A percentile compares a stretch with the other conserved stretches of the same genome.
Evolutionary conservation across 495 filamentous ascomycete species (phyloP).

Genomic region (Parmelia sp.): DNA sequence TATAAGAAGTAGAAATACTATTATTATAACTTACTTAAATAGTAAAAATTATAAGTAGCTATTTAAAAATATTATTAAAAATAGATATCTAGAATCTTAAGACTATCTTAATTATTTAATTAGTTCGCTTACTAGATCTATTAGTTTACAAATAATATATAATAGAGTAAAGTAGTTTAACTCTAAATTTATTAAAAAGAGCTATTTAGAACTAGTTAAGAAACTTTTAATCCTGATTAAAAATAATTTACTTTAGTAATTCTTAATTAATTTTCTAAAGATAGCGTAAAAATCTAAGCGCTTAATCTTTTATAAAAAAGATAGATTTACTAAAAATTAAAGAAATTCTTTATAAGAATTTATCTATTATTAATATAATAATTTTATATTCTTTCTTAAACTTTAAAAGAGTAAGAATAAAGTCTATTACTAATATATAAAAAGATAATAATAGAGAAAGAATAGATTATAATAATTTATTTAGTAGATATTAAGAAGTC

Average conservation of each 20-base stretch:
- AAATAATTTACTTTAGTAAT: conserved; percentile 6
- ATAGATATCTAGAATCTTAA: too few species aligned
- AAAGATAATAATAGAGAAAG: background rate
- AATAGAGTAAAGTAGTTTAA: conserved; percentile 10
- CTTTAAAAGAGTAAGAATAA: too few species aligned
- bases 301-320: background rate
- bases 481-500: background rate
- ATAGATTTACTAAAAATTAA: background rate
- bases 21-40: background rate
- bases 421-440: conserved; percentile 2
- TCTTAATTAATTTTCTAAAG: conserved; percentile 7
- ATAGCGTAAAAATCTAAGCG: background rate
- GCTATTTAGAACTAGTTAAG: conserved; percentile 2
- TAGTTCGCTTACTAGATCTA: too few species aligned
- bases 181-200: conserved; percentile 6
- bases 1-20: background rate
- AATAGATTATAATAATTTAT: background rate
- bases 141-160: too few species aligned
- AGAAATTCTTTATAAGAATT: background rate
- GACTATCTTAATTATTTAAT: too few species aligned
- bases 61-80: conserved; percentile 11
- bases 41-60: background rate
- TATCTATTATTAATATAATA: too few species aligned
- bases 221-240: conserved; percentile 14
- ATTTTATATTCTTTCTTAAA: too few species aligned